Base-by-base conservation (phyloP, 768 basidiomycete genomes). In the Suillus tomentosus region DNA sequence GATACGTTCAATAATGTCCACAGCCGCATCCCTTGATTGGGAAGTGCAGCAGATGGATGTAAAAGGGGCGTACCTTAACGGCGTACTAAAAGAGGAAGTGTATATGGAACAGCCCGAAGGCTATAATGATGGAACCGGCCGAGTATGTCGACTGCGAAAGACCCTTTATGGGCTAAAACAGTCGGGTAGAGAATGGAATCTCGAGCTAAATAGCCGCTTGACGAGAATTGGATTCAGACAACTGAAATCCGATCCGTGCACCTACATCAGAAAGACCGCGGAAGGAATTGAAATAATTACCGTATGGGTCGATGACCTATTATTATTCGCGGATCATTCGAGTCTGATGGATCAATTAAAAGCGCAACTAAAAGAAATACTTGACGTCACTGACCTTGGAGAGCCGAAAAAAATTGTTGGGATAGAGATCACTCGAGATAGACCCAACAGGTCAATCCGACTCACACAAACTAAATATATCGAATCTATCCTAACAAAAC, bases 101-200 rank as follows among this genome's bases (percentile, higher is more conserved):
- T 78, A 76, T 54, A 78, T 78, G 75, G 50, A 61, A 0, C 76
- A 75, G 34, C 76, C 71, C 0, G 63, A 73, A 11, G 73, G 74
- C 0, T 72, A 62, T 36, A 4, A 67, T 1, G 70, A 76, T 27
- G 62, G 65, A 0, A 70, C 68, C 0, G 0, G 31, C 0, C 17
- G 57, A 0, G 65, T 75, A 58, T 75, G 72, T 10, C 27, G 11
- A 7, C 61, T 78, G 2, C 61, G 60, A 50, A 70, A 62, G 19
- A 63, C 69, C 0, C 8, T 78, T 0, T 78, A 78, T 58, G 73
- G 76, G 3, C 60, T 79, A 0, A 76, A 77, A 58, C 77, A 79
- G 27, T 65, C 70, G 0, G 70, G 72, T 0, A 47, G 60, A 2
- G 64, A 74, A 58, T 80, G 75, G 76, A 73, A 79, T 56, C 39